These are phyloP conservation scores for Wickerhamiella infanticola DNA, from an alignment of 1,139 yeast genomes.

Conservation along the genomic window DNA sequence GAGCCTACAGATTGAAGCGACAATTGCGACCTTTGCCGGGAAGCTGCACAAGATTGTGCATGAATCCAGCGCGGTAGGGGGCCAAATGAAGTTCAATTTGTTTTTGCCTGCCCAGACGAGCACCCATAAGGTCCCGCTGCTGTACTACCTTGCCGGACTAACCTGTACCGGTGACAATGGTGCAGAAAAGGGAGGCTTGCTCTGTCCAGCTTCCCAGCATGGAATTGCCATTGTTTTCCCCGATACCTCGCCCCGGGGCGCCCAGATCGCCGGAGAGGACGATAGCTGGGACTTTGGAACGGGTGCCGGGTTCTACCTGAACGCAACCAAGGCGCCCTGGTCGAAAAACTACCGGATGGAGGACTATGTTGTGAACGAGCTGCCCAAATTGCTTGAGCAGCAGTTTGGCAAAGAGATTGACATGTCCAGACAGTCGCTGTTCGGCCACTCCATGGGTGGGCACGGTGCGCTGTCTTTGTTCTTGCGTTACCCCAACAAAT, in stretches of 20 bases:
- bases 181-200: conserved; percentile 85
- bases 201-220: conserved; percentile 59
- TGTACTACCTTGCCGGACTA: conserved; percentile 73
- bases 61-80: conserved; percentile 45
- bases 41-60: conserved; percentile 61
- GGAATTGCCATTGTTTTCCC: conserved; percentile 88
- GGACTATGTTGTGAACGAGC: conserved; percentile 61
- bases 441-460: conserved; percentile 99
- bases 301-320: conserved; percentile 89
- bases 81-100: conserved; percentile 71
- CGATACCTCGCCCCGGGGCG: conserved; percentile 95
- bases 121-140: conserved; percentile 38
- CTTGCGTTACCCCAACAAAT: conserved; percentile 55
- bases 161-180: conserved; percentile 93
- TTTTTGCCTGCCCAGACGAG: conserved; percentile 51
- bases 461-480: conserved; percentile 78
- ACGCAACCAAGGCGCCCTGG: conserved; percentile 68
- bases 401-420: conserved; percentile 30
- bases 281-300: conserved; percentile 83
- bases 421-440: conserved; percentile 46
- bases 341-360: conserved; percentile 67
- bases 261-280: conserved; percentile 65
- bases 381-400: conserved; percentile 36
- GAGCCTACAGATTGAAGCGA: conserved; percentile 13
- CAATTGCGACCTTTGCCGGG: conserved; percentile 62